Conservation (phyloP, 768 basidiomycete species). For the Trametes cubensis region DNA sequence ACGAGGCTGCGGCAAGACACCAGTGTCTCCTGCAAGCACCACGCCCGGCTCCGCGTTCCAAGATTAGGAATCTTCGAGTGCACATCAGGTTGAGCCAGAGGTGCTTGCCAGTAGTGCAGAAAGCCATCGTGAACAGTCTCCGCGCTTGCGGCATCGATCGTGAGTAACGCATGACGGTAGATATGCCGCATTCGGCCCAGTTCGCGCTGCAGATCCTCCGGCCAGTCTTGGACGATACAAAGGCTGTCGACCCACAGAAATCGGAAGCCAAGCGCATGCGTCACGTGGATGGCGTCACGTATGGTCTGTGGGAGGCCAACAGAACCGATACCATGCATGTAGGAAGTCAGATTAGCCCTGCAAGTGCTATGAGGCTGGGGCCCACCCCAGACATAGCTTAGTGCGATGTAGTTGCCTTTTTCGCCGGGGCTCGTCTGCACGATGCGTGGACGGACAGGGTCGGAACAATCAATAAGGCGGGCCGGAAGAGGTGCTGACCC, state of each 20-base stretch:
- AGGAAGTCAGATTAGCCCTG: not conserved
- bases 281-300: not conserved
- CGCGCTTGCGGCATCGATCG: not conserved
- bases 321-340: not conserved
- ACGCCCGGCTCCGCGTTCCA: not conserved
- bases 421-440: not conserved
- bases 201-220: not conserved
- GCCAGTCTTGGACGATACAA: slow-evolving; percentile 2
- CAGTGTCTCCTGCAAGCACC: not conserved
- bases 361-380: not conserved
- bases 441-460: too few relatives aligned
- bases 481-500: too few relatives aligned
- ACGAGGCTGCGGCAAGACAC: not conserved
- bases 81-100: too few relatives aligned
- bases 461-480: too few relatives aligned
- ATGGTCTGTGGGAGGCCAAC: not conserved
- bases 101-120: not conserved
- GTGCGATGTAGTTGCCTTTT: not conserved
- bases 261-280: not conserved
- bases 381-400: not conserved
- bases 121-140: not conserved
- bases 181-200: not conserved
- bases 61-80: not conserved
- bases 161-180: slow-evolving; percentile 1
- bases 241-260: slow-evolving; percentile 7